Conservation (phyloP, 2,329 filamentous ascomycete genomes). For the Penicillium italicum region DNA sequence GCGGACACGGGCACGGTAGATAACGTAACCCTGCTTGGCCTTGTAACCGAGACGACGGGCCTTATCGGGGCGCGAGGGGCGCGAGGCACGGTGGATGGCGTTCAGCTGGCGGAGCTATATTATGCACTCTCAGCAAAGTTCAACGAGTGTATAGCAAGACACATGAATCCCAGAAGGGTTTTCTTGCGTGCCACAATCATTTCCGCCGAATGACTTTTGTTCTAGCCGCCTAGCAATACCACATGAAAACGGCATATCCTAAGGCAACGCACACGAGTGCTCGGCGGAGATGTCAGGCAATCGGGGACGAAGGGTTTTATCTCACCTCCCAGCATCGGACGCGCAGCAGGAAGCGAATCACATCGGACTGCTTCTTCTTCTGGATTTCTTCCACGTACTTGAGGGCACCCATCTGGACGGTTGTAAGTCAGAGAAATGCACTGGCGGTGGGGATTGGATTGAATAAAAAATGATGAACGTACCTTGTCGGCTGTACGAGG, state of each 20-base stretch:
- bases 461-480: slow-evolving; percentile 20
- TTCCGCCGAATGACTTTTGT: slow-evolving; percentile 35
- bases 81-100: slow-evolving; percentile 98
- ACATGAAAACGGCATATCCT: slow-evolving; percentile 29
- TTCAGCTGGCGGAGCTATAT: slow-evolving; percentile 99
- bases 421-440: slow-evolving; percentile 18
- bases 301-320: slow-evolving; percentile 36
- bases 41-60: slow-evolving; percentile 99
- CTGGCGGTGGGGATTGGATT: neutral
- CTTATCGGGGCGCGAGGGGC: slow-evolving; percentile 98
- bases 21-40: slow-evolving; percentile 99
- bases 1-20: slow-evolving; percentile 98
- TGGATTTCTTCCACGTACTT: slow-evolving; percentile 99
- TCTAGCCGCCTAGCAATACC: slow-evolving; percentile 34
- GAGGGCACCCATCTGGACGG: slow-evolving; percentile 87
- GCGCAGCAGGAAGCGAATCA: slow-evolving; percentile 99
- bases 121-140: slow-evolving; percentile 99
- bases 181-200: slow-evolving; percentile 47
- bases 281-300: slow-evolving; percentile 38
- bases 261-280: slow-evolving; percentile 36
- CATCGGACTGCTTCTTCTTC: slow-evolving; percentile 99
- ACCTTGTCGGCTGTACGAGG: slow-evolving; percentile 46
- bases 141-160: slow-evolving; percentile 97
- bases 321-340: slow-evolving; percentile 97
- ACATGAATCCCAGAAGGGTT: slow-evolving; percentile 34